Conservation (phyloP, 345 rosid species). For the Psidium friedrichsthalianum region DNA sequence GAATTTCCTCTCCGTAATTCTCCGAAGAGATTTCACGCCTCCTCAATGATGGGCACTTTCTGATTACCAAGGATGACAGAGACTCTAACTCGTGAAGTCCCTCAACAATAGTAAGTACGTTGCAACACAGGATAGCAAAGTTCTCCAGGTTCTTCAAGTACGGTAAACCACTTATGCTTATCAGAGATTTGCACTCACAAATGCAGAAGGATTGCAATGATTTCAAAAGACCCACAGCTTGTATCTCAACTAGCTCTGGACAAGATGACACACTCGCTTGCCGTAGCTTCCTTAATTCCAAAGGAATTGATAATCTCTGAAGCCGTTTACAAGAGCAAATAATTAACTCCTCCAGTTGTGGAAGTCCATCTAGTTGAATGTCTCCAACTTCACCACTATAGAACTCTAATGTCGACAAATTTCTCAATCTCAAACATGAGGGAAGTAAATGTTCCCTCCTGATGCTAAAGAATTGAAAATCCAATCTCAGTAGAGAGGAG, state of each 20-base stretch:
- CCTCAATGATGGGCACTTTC: neutral
- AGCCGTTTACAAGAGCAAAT: rapidly evolving
- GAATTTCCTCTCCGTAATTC: neutral
- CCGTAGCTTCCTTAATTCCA: neutral
- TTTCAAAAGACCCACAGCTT: no score
- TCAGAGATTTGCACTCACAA: no score
- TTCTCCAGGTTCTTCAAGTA: neutral
- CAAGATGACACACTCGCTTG: rapidly evolving
- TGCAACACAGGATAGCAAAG: rapidly evolving
- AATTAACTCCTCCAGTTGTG: rapidly evolving
- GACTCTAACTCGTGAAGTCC: neutral
- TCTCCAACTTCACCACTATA: neutral
- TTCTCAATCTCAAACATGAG: neutral
- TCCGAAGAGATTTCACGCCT: neutral
- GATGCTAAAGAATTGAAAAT: neutral
- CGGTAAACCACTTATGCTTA: no score
- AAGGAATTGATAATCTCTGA: neutral
- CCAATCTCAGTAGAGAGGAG: neutral
- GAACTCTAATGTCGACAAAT: neutral
- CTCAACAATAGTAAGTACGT: neutral
- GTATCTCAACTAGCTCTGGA: no score
- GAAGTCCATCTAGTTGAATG: neutral
- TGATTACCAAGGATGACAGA: rapidly evolving
- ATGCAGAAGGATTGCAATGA: no score
- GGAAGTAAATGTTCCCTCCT: neutral